Conservation (phyloP, 306 rosid genomes). For the Quercus engelmannii region DNA sequence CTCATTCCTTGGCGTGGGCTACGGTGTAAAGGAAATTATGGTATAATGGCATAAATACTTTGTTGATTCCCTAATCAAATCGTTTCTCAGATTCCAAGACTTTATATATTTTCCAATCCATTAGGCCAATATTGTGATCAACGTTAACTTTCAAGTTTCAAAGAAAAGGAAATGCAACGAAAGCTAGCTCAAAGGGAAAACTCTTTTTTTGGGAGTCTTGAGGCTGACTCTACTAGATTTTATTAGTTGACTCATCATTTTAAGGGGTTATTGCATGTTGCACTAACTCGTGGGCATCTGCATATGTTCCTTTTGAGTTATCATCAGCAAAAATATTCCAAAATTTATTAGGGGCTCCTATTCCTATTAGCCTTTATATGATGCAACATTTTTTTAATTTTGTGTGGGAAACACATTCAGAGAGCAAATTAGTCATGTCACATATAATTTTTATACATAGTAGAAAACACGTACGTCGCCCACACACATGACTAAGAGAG, state of each 20-base stretch:
- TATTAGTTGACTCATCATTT: constrained; percentile 31
- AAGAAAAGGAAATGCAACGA: background rate
- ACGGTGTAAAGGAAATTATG: background rate
- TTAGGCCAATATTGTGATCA: background rate
- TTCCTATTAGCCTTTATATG: no score
- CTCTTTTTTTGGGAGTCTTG: constrained; percentile 25
- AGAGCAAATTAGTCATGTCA: no score
- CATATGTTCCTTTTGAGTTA: no score
- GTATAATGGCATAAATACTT: background rate
- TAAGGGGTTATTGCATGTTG: background rate
- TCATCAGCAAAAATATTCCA: no score
- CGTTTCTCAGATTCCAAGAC: constrained; percentile 27
- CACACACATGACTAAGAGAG: no score
- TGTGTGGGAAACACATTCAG: no score
- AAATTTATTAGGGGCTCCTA: no score
- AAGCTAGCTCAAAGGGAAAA: background rate
- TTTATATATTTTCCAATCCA: constrained; percentile 20
- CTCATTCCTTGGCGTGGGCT: background rate
- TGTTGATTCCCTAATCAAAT: background rate
- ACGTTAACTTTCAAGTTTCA: background rate
- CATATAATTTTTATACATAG: no score
- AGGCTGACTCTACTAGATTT: constrained; percentile 41
- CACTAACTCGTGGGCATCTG: no score
- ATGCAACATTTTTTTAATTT: no score
- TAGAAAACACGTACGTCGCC: no score